These are phyloP conservation scores for Mikania micrantha DNA, from an alignment of 129 eudicot species.

Conservation along the genomic window DNA sequence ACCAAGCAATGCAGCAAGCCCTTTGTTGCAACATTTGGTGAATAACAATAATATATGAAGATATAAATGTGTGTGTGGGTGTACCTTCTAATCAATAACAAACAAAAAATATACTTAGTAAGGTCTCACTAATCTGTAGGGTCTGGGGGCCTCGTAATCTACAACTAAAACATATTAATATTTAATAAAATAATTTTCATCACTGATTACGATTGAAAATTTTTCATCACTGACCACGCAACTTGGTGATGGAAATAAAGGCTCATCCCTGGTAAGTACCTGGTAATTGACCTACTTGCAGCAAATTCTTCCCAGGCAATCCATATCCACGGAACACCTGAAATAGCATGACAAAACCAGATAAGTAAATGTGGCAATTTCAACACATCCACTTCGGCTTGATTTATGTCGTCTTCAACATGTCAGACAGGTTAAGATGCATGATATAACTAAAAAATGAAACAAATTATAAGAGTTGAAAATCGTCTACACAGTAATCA, in stretches of 20 bases:
- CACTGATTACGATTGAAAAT: background rate
- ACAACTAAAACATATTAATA: too few species aligned
- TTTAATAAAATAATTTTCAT: background rate
- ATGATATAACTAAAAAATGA: background rate
- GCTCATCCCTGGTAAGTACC: slow-evolving; percentile 35
- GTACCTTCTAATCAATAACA: too few species aligned
- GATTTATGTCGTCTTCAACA: background rate
- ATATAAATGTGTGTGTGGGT: too few species aligned
- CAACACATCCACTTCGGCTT: background rate
- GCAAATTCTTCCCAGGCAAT: slow-evolving; percentile 36
- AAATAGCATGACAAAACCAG: background rate
- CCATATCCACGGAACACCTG: slow-evolving; percentile 48
- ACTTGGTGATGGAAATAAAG: slow-evolving; percentile 1
- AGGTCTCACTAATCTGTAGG: too few species aligned
- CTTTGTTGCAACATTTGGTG: too few species aligned
- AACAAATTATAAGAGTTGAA: background rate
- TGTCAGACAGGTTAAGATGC: background rate
- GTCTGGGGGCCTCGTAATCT: too few species aligned
- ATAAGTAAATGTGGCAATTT: background rate
- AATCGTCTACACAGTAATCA: background rate
- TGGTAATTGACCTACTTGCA: slow-evolving; percentile 30
- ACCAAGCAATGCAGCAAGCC: too few species aligned
- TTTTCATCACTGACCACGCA: background rate
- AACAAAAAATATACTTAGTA: too few species aligned
- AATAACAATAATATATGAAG: background rate